Conservation (phyloP, 1,284 basidiomycete species). For the Moesziomyces parantarcticus region DNA sequence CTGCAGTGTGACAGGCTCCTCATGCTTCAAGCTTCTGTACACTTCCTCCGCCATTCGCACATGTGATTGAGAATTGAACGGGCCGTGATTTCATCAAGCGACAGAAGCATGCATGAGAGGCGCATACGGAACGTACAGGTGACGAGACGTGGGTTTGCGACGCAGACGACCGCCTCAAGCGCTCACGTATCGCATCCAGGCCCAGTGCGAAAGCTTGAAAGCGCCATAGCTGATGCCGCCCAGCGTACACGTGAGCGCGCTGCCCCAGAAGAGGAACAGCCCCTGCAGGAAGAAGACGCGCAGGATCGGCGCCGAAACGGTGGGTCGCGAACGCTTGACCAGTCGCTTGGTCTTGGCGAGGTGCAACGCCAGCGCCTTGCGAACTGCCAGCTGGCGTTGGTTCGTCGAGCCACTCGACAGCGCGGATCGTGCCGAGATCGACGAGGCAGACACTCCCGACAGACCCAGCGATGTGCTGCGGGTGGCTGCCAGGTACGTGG, state of each 20-base stretch:
- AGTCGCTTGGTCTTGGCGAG: constrained; percentile 15
- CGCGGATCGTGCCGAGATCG: constrained; percentile 2
- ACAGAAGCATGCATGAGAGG: no score
- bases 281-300: constrained; percentile 30
- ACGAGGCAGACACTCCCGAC: constrained; percentile 6
- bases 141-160: no score
- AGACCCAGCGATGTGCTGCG: constrained; percentile 13
- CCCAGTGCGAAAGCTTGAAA: constrained; percentile 22
- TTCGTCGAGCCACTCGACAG: constrained; percentile 6
- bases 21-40: no score
- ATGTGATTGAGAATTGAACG: no score
- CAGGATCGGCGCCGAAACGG: constrained; percentile 8
- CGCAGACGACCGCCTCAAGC: not conserved
- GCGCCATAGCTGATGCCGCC: constrained; percentile 10
- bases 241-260: constrained; percentile 7
- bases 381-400: constrained; percentile 7
- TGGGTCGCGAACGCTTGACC: constrained; percentile 9
- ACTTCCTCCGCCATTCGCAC: no score
- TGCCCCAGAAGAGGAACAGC: constrained; percentile 25
- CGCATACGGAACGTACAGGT: no score
- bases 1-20: no score
- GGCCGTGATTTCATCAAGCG: no score
- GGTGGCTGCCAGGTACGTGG: constrained; percentile 4
- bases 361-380: constrained; percentile 13
- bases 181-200: constrained; percentile 17